A percentile compares a stretch with the other conserved stretches of the same genome.
Conservation (phyloP, 2,329 filamentous ascomycete genomes). For the Venturia nashicola region DNA sequence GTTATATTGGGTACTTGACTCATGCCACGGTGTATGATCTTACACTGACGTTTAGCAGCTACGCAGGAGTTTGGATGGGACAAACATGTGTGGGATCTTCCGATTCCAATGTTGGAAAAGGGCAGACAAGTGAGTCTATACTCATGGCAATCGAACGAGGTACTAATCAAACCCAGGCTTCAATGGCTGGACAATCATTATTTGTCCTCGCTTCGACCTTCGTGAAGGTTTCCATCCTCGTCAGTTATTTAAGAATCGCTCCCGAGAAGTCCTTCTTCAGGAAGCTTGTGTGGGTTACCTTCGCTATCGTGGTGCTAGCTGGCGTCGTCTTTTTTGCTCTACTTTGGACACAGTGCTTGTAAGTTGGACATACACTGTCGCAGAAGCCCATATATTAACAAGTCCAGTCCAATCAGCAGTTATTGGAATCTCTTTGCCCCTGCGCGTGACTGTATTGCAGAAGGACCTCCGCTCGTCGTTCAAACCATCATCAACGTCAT, state of each 20-base stretch:
- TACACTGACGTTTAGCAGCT: conserved; percentile 12
- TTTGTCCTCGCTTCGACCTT: conserved; percentile 26
- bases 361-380: background rate
- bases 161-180: conserved; percentile 19
- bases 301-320: conserved; percentile 22
- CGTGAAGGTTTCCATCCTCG: conserved; percentile 26
- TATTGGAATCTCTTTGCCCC: conserved; percentile 9
- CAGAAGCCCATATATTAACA: background rate
- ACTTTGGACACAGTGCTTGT: conserved; percentile 18
- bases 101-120: conserved; percentile 11
- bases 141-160: conserved; percentile 1
- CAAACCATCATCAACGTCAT: conserved; percentile 8
- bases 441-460: conserved; percentile 4
- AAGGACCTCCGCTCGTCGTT: conserved; percentile 8
- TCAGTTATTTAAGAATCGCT: conserved; percentile 27
- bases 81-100: conserved; percentile 24
- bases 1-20: background rate
- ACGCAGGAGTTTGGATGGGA: conserved; percentile 27
- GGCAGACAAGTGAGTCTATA: conserved; percentile 8
- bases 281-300: conserved; percentile 24
- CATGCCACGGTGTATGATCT: background rate
- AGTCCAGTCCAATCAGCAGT: conserved; percentile 4
- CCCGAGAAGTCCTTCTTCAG: conserved; percentile 26
- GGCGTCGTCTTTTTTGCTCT: conserved; percentile 24
- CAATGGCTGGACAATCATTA: conserved; percentile 25